Evolutionary conservation across 352 stramenopile species (phyloP).

Genomic region (Phytophthora tentaculata): DNA sequence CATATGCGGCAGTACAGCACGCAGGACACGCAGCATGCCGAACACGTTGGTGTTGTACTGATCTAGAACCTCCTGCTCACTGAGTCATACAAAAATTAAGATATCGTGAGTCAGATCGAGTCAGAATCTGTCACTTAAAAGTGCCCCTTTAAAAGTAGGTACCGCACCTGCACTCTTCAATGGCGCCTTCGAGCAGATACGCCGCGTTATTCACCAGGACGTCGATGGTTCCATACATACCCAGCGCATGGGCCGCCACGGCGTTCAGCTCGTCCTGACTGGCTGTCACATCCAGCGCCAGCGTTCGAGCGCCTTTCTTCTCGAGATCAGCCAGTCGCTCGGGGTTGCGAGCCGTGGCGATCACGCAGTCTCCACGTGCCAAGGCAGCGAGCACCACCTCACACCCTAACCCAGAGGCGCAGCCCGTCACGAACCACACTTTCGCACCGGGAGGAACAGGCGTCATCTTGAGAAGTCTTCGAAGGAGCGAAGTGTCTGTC

Average conservation of each 20-base stretch:
- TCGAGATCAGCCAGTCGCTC: slow-evolving; percentile 26
- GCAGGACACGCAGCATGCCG: slow-evolving; percentile 30
- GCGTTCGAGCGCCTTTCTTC: slow-evolving; percentile 33
- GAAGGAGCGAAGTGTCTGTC: background rate
- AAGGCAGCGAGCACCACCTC: slow-evolving; percentile 43
- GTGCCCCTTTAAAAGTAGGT: slow-evolving; percentile 10
- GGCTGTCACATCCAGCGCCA: slow-evolving; percentile 46
- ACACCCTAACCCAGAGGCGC: slow-evolving; percentile 40
- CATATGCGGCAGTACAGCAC: slow-evolving; percentile 20
- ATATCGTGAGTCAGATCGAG: slow-evolving; percentile 8
- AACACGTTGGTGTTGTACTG: slow-evolving; percentile 21
- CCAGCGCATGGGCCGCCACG: slow-evolving; percentile 26
- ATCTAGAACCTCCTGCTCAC: background rate
- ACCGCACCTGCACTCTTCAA: slow-evolving; percentile 48
- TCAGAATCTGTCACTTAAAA: slow-evolving; percentile 26
- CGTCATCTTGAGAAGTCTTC: slow-evolving; percentile 13
- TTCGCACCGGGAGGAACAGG: slow-evolving; percentile 15
- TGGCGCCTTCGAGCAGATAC: slow-evolving; percentile 30
- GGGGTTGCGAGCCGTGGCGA: slow-evolving; percentile 13
- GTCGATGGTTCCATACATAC: slow-evolving; percentile 38
- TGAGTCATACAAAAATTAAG: slow-evolving; percentile 6
- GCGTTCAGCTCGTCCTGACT: slow-evolving; percentile 24
- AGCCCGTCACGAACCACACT: slow-evolving; percentile 44
- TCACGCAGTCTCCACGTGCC: slow-evolving; percentile 36
- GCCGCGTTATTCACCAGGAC: slow-evolving; percentile 55